Evolutionary conservation across 345 rosid species (phyloP), one percentile per base, ranked within the genome.

Genomic region (Rhodamnia argentea): DNA sequence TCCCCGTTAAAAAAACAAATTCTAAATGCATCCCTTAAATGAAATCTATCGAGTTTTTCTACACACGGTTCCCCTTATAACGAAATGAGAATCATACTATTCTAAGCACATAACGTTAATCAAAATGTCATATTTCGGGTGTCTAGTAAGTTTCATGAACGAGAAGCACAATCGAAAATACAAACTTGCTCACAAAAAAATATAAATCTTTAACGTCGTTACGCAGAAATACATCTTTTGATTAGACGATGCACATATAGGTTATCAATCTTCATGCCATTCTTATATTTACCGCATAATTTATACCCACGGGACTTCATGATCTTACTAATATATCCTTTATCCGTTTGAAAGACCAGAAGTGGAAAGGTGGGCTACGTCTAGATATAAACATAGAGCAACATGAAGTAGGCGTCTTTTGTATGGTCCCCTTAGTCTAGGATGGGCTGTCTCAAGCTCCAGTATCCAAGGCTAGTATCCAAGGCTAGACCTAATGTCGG

Each of bases 131-230:
- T 2, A 18, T 32, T 16, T 10, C 0, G 0, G 0, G 42, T 37
- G 11, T 70, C 24, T 4, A 0, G 13, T 32, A 70, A 32, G 13
- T 32, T 32, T 32, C 0, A 0, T 4, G 2, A 2, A 1, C 42
- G 2, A 70, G 3, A 32, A 70, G 13, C 44, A 32, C 13, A 8
- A 16, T 32, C 12, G 32, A 70, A 6, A 18, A 32, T 32, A 64
- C 7, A 3, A 16, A 70, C 78, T 64, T 64, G 44, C 29, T 64
- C 42, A 9, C 23, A 4, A 16, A 32, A 32, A 32, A 29, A 29
- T 5, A 64, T 29, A 44, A 64, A 29, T 32, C 44, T 29, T 64
- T 14, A 29, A 64, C 6, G 44, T 8, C 20, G 44, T 32, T 10
- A 60, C 13, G 7, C 20, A n/a, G 18, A 13, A n/a, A n/a, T 60